Evolutionary conservation across 1,284 basidiomycete genomes (phyloP), one percentile per base, ranked within the genome.

Genomic region (Leccinum solheimii): DNA sequence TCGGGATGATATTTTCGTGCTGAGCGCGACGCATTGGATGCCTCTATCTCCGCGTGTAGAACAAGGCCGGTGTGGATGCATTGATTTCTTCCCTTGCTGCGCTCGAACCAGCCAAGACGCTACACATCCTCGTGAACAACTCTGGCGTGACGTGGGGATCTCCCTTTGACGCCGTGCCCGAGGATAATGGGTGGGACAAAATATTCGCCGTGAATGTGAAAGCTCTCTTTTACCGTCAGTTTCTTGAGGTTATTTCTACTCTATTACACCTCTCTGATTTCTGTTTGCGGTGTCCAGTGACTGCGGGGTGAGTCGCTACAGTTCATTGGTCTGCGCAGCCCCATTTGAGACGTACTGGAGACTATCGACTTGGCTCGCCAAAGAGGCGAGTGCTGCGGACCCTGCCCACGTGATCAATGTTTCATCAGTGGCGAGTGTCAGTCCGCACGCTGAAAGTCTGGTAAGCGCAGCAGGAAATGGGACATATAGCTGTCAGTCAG

Each of bases 131-230:
- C 11, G 84, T 94, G 54, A 94, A 94, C 75, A 94, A 93, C 74
- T 88, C 88, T 9, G 91, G 90, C 9, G 84, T 86, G 21, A 85
- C 90, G 10, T 94, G 92, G 92, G 93, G 92, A 19, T 88, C 87
- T 2, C 82, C 86, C 1, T 90, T 84, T 72, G 78, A 85, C 23
- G 82, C 90, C 68, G 87, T 93, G 64, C 91, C 92, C 0, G 89
- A 91, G 72, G 83, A 84, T 64, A 86, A 85, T 63, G 93, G 94
- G 1, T 95, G 94, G 94, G 92, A 95, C 69, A 86, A 88, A 38
- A 79, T 94, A 38, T 83, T 93, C 73, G 83, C 84, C 16, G 81
- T 92, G 56, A 94, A 94, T 67, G 87, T 93, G 54, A 94, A 94
- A 79, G 86, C 87, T 64, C 80, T 90, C 43, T 94, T 91, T 69